These are phyloP conservation scores for Cutaneotrichosporon mucoides DNA, from an alignment of 1,284 basidiomycete genomes.

Conservation along the genomic window DNA sequence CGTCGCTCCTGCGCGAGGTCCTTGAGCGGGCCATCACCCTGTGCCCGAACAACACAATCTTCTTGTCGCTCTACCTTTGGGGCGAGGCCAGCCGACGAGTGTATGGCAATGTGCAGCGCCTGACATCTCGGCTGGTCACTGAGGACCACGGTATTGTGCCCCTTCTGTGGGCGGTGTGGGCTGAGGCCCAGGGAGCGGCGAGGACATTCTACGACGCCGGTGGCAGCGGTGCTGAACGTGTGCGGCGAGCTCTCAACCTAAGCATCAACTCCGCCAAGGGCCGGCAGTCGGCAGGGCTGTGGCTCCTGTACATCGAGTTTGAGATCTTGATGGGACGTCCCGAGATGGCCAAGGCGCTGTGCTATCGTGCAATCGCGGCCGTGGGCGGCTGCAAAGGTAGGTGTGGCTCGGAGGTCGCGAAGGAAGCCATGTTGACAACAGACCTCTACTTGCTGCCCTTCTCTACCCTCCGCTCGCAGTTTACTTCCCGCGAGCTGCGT, in stretches of 20 bases:
- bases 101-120: conserved; percentile 47
- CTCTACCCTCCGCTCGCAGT: conserved; percentile 62
- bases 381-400: conserved; percentile 44
- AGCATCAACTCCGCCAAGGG: conserved; percentile 33
- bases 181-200: conserved; percentile 31
- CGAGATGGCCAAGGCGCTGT: conserved; percentile 66
- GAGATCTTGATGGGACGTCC: conserved; percentile 65
- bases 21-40: conserved; percentile 45
- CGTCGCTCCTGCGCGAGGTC: conserved; percentile 36
- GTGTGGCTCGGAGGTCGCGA: not conserved
- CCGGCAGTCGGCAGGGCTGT: conserved; percentile 52
- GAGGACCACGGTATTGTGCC: conserved; percentile 27
- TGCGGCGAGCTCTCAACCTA: conserved; percentile 38
- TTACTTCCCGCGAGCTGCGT: conserved; percentile 64
- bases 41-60: conserved; percentile 51
- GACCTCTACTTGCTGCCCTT: conserved; percentile 85
- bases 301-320: conserved; percentile 77
- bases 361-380: conserved; percentile 75
- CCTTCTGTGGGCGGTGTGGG: conserved; percentile 46
- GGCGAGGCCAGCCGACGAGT: conserved; percentile 48
- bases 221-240: conserved; percentile 40
- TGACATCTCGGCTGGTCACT: conserved; percentile 27
- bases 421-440: conserved; percentile 44
- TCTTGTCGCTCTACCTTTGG: conserved; percentile 49
- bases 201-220: conserved; percentile 40